A percentile compares a stretch with the other conserved stretches of the same genome.
These are phyloP conservation scores for Corniculantispora saksenae DNA, from an alignment of 2,329 filamentous ascomycete species.

Conservation along the genomic window DNA sequence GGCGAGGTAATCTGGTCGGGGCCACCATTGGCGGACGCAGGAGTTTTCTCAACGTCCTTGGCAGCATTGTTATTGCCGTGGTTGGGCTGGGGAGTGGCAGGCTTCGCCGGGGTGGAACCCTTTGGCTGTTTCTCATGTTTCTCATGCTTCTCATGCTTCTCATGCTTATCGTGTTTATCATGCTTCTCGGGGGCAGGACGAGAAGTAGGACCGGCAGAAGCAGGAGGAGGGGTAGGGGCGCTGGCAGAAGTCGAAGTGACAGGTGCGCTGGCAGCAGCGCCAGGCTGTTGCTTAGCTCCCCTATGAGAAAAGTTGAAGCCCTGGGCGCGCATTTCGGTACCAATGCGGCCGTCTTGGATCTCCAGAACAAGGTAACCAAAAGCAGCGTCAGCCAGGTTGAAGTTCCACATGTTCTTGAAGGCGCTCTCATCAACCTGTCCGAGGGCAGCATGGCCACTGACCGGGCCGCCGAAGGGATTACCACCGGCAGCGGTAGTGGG, in stretches of 20 bases:
- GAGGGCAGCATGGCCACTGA: conserved; percentile 68
- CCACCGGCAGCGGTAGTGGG: conserved; percentile 90
- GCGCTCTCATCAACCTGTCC: conserved; percentile 97
- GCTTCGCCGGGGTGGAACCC: conserved; percentile 39
- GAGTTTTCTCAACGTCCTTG: conserved; percentile 60
- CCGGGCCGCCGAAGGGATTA: conserved; percentile 91
- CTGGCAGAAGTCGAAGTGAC: conserved; percentile 36
- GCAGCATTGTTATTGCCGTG: conserved; percentile 44
- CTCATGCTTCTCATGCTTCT: conserved; percentile 22
- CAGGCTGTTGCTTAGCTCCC: conserved; percentile 72
- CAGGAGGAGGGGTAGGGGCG: conserved; percentile 32
- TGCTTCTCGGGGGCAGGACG: conserved; percentile 35
- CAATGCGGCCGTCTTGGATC: conserved; percentile 92
- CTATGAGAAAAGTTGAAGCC: conserved; percentile 99
- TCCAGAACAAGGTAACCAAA: conserved; percentile 96
- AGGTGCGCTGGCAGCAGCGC: conserved; percentile 38
- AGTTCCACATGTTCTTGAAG: conserved; percentile 99
- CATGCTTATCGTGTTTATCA: not conserved
- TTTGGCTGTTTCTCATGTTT: conserved; percentile 33
- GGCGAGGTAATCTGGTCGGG: conserved; percentile 58
- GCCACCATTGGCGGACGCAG: conserved; percentile 53
- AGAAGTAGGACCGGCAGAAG: conserved; percentile 31
- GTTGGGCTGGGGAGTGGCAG: conserved; percentile 51
- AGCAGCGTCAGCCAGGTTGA: conserved; percentile 94
- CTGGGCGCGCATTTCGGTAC: conserved; percentile 97